Percentiles rank a stretch among this genome's conserved stretches.
Evolutionary conservation across 768 basidiomycete genomes (phyloP).

Genomic region (Pleurotus platypus): DNA sequence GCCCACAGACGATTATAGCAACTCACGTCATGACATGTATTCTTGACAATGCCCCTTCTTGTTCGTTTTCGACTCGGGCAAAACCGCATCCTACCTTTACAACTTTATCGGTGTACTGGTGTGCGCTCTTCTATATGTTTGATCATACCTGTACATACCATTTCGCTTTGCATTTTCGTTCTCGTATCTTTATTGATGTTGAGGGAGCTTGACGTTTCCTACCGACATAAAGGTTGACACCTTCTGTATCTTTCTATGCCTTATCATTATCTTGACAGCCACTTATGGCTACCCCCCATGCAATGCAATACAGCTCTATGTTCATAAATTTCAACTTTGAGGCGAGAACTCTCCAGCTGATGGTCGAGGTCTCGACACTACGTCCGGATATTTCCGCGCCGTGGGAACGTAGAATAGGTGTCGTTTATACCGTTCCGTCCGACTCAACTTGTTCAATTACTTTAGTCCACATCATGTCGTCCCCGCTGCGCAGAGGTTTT

Average conservation of each 20-base stretch:
- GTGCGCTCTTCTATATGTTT: not conserved
- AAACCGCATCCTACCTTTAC: constrained; percentile 9
- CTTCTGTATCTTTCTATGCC: constrained; percentile 28
- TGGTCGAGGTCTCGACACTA: not conserved
- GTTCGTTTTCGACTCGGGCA: not conserved
- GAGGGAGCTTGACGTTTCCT: constrained; percentile 27
- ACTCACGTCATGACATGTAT: constrained; percentile 6
- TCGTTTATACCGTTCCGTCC: not conserved
- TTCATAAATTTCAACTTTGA: not conserved
- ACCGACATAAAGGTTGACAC: constrained; percentile 15
- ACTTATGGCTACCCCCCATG: not conserved
- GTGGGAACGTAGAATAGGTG: constrained; percentile 4
- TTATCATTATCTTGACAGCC: constrained; percentile 10
- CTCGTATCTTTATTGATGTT: constrained; percentile 17
- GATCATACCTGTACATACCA: constrained; percentile 6
- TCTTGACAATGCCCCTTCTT: constrained; percentile 2
- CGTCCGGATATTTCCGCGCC: not conserved
- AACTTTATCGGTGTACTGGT: constrained; percentile 14
- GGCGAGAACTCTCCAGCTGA: not conserved
- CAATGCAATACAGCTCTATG: constrained; percentile 6
- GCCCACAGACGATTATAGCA: constrained; percentile 3
- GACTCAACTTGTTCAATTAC: not conserved
- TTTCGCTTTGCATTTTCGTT: constrained; percentile 13
- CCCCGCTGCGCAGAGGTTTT: constrained; percentile 33
- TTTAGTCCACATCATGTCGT: constrained; percentile 10